Evolutionary conservation across 805 yeast species (phyloP).

Genomic region (Lachancea cidri): DNA sequence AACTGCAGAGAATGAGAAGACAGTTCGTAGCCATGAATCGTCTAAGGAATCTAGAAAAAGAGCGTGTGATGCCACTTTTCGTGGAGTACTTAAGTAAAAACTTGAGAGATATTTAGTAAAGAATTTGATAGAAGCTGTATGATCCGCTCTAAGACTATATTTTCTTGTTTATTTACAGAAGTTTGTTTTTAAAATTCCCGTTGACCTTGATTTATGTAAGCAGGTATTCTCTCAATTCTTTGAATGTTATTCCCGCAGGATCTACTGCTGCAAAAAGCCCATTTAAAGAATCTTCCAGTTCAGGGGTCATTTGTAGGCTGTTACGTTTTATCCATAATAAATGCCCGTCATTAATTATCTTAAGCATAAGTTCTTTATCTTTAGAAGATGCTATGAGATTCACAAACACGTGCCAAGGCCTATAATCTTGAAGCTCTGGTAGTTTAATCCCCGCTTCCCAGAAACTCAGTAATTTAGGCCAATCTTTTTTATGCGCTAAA

Average conservation of each 20-base stretch:
- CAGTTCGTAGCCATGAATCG: slow-evolving; percentile 77
- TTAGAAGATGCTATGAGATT: slow-evolving; percentile 14
- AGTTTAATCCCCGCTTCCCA: slow-evolving; percentile 20
- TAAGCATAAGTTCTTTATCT: slow-evolving; percentile 13
- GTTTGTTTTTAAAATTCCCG: background rate
- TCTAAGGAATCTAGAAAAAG: slow-evolving; percentile 66
- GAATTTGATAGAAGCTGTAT: too few species aligned
- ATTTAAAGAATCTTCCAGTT: slow-evolving; percentile 12
- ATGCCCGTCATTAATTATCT: slow-evolving; percentile 20
- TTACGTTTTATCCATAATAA: slow-evolving; percentile 24
- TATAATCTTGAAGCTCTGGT: slow-evolving; percentile 14
- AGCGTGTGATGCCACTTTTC: slow-evolving; percentile 65
- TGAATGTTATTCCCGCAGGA: slow-evolving; percentile 10
- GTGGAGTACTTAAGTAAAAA: slow-evolving; percentile 72
- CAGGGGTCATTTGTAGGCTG: slow-evolving; percentile 17
- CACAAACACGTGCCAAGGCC: slow-evolving; percentile 27
- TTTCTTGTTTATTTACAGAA: background rate
- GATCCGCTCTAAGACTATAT: too few species aligned
- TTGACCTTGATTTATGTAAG: background rate
- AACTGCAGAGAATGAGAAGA: slow-evolving; percentile 77
- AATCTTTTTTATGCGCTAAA: slow-evolving; percentile 18
- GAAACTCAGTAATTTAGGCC: slow-evolving; percentile 19
- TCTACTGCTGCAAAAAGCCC: slow-evolving; percentile 15
- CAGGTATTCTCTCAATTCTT: slow-evolving; percentile 7
- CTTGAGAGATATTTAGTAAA: slow-evolving; percentile 24